Evolutionary conservation across 2,329 filamentous ascomycete species (phyloP), one percentile per base, ranked within the genome.

Genomic region (Verticillium longisporum): DNA sequence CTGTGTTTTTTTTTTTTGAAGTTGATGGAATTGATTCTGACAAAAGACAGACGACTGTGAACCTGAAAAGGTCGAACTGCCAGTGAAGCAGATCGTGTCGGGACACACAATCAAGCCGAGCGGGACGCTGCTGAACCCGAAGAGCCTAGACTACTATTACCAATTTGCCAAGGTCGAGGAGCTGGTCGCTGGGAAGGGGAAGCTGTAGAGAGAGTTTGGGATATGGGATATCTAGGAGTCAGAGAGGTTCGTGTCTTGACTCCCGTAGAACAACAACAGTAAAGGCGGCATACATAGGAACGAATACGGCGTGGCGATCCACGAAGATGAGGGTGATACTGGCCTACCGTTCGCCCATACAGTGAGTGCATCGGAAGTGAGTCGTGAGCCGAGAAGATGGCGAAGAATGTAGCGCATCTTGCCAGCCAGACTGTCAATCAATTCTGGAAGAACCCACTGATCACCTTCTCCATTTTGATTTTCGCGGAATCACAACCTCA

Each of bases 61-160:
- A 94, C 70, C 74, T 91, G 57, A 95, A 95, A 95, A 95, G 73
- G 91, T 95, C 4, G 91, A 95, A 72, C 68, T 95, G 59, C 90
- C 90, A 0, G 88, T 95, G 34, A 95, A 95, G 76, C 88, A 91
- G 69, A 95, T 95, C 64, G 87, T 95, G 1, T 91, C 85, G 0
- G 91, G 91, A 0, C 85, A 87, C 67, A 83, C 77, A 31, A 84
- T 95, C 70, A 91, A 89, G 73, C 84, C 90, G 0, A 91, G 88
- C 57, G 90, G 90, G 1, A 94, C 90, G 4, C 73, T 95, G 68
- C 74, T 89, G 59, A 95, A 96, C 68, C 91, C 91, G 0, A 75
- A 88, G 68, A 90, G 88, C 65, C 73, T 95, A 62, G 81, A 92
- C 36, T 94, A 83, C 69, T 95, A 91, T 69, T 93, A 95, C 67